Evolutionary conservation across 345 rosid species (phyloP), one percentile per base, ranked within the genome.

Genomic region (Pugionium cornutum): DNA sequence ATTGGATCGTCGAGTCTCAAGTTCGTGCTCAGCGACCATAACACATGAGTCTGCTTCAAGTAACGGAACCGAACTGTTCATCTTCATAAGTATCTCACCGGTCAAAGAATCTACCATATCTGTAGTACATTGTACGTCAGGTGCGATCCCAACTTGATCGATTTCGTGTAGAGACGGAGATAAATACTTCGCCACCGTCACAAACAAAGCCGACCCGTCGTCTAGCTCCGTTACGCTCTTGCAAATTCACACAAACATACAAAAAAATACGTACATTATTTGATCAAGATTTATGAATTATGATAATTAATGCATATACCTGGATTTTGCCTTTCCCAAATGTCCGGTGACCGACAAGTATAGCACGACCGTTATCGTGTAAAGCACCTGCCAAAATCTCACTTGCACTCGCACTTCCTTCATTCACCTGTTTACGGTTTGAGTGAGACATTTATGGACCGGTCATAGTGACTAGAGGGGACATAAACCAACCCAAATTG

Each of bases 371-470:
- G 52, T 88, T 88, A 39, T 91, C 98, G 26, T 86, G 96, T 43
- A 91, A 68, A 4, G 98, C 98, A 51, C 94, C 85, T 9, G 98
- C 98, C 79, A 91, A 66, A 68, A 91, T 88, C 81, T 91, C 98
- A 62, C 98, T 91, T 33, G 98, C 98, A 67, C 98, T 91, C 10
- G 96, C 97, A 76, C 97, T 91, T 75, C 94, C 87, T 68, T 85
- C 96, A 49, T 91, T 86, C 53, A 91, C 96, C 98, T 91, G 62
- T 53, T 77, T 67, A 73, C 36, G 44, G 54, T 53, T 32, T 62
- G 45, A 31, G 9, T 3, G 1, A 63, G 28, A 29, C 48, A 61
- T 27, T 46, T 47, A 35, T 47, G 43, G 26, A 34, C 42, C 18
- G 5, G 43, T 33, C 50, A 42, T 58, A 6, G 25, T 9, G 31